Percentiles rank a stretch among this genome's conserved stretches.
These are phyloP conservation scores for Echinochloa phyllopogon DNA, from an alignment of 176 grass and related monocot genomes.

Conservation along the genomic window DNA sequence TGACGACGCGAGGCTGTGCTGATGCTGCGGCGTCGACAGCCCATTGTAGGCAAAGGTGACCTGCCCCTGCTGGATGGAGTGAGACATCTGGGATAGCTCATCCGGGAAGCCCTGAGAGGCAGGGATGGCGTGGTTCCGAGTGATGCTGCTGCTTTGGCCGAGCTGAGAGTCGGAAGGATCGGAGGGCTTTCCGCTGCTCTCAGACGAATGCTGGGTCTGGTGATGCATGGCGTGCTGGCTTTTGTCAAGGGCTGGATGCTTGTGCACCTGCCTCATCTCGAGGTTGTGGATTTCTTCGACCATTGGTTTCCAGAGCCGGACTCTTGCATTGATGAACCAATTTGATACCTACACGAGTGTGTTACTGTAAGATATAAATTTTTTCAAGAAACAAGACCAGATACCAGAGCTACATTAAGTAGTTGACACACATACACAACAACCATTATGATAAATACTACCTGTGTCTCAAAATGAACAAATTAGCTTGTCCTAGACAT, in stretches of 20 bases:
- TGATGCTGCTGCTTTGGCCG: constrained; percentile 56
- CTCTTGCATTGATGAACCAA: constrained; percentile 99
- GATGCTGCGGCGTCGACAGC: constrained; percentile 34
- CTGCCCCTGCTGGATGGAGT: constrained; percentile 52
- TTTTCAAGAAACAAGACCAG: background rate
- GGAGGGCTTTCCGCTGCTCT: constrained; percentile 53
- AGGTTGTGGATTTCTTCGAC: constrained; percentile 97
- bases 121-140: constrained; percentile 49
- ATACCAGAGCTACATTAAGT: background rate
- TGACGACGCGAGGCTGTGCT: constrained; percentile 29
- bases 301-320: constrained; percentile 98
- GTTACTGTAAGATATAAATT: background rate
- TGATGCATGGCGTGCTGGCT: constrained; percentile 27
- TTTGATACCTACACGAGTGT: constrained; percentile 74
- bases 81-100: constrained; percentile 67
- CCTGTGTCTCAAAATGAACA: too few relatives aligned
- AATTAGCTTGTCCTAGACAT: too few relatives aligned
- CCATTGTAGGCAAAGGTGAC: constrained; percentile 61
- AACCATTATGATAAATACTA: background rate
- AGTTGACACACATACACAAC: background rate
- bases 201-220: constrained; percentile 50
- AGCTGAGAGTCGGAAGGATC: constrained; percentile 50
- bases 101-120: constrained; percentile 53
- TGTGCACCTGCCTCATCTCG: constrained; percentile 73
- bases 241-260: constrained; percentile 57